Evolutionary conservation across 768 basidiomycete species (phyloP).

Genomic region (Leucogyrophana mollusca): DNA sequence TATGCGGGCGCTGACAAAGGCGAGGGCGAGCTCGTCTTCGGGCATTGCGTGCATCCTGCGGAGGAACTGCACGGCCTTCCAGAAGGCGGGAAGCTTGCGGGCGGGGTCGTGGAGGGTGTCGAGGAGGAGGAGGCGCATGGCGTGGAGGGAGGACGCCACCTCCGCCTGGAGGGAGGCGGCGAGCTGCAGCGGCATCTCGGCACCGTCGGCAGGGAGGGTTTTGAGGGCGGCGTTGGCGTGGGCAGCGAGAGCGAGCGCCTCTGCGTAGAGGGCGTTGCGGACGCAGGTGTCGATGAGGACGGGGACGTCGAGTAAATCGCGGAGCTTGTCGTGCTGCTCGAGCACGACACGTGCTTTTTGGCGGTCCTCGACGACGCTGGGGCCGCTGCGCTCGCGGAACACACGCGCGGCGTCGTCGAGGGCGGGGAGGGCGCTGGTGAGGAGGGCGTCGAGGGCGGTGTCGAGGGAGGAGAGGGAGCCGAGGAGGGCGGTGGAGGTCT

Average conservation of each 20-base stretch:
- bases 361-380: slow-evolving; percentile 67
- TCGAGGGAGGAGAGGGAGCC: slow-evolving; percentile 74
- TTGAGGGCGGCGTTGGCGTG: slow-evolving; percentile 60
- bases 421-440: slow-evolving; percentile 67
- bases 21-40: slow-evolving; percentile 78
- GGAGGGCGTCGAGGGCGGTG: slow-evolving; percentile 65
- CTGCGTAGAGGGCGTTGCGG: slow-evolving; percentile 87
- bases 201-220: slow-evolving; percentile 39
- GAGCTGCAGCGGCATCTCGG: slow-evolving; percentile 18
- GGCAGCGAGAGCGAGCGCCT: slow-evolving; percentile 81
- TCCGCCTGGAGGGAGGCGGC: slow-evolving; percentile 59
- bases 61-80: slow-evolving; percentile 87
- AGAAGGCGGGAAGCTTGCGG: slow-evolving; percentile 81
- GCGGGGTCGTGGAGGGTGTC: slow-evolving; percentile 78
- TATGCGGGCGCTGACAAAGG: slow-evolving; percentile 77
- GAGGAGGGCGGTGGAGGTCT: slow-evolving; percentile 71
- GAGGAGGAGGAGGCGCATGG: slow-evolving; percentile 78
- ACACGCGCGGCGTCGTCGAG: slow-evolving; percentile 70
- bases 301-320: slow-evolving; percentile 89
- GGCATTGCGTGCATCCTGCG: slow-evolving; percentile 76
- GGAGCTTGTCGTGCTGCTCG: slow-evolving; percentile 91
- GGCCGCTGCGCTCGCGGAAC: slow-evolving; percentile 73
- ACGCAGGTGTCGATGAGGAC: slow-evolving; percentile 91
- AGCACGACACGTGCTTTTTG: slow-evolving; percentile 80
- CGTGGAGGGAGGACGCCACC: slow-evolving; percentile 59